Evolutionary conservation across 805 yeast species (phyloP), one percentile per base, ranked within the genome.

Genomic region (Zygotorulaspora danielsina): DNA sequence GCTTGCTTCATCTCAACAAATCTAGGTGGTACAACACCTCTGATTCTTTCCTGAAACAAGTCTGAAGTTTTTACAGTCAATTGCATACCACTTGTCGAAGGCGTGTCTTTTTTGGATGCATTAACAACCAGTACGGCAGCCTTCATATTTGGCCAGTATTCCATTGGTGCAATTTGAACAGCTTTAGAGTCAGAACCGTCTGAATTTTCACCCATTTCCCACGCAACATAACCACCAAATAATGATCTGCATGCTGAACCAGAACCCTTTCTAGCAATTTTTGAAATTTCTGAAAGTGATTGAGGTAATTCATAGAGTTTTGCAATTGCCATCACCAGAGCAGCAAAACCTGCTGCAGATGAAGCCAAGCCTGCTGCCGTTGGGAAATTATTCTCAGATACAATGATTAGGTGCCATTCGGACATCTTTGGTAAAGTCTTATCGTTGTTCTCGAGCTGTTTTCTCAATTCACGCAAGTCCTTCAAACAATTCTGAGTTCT

Each of bases 291-390:
- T 16, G 93, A 83, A 56, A 76, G 71, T 45, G 83, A 76, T 57
- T 84, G 84, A n/a, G 96, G 95, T 44, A 93, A 77, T 63, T 84
- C 64, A 67, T 82, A 93, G 43, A 93, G 71, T 57, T 75, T 76
- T 12, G 97, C 88, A 56, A 93, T 78, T n/a, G 96, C 85, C 34
- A 77, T 77, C 16, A 90, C 95, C 45, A 93, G 72, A 7, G 98
- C 98, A 24, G 98, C 96, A 65, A 88, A 90, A 0, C 99, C 99
- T 7, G 98, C 97, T 10, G 98, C 98, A 4, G 95, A 84, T 1
- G 96, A 87, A 0, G 98, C 98, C 53, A 93, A 74, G 2, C 98
- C 98, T 5, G 98, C 98, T 21, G 98, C 98, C 18, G 99, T 93
- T 37, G 99, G 99, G 73, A 93, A 93, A 67, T 93, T 93, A 70